Percentiles rank a stretch among this genome's conserved stretches.
Conservation (phyloP, 208 protist species). For the Wallacemonas sp. region DNA sequence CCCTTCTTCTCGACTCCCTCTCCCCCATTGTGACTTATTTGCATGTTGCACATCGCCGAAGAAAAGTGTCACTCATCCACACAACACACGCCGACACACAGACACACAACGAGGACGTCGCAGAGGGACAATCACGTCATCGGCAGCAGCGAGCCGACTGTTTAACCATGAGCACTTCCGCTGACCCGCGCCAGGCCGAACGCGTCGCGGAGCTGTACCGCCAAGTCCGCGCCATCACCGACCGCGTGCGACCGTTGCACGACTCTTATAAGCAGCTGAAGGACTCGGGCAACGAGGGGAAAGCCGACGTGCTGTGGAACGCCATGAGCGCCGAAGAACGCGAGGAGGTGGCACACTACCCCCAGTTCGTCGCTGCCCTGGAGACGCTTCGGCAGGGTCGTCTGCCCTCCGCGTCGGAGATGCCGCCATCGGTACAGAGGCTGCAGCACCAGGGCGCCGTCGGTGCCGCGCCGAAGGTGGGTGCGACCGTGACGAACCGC, state of each 20-base stretch:
- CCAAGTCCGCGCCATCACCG: constrained; percentile 4
- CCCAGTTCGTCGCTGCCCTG: constrained; percentile 21
- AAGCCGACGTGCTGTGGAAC: background rate
- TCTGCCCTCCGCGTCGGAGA: constrained; percentile 9
- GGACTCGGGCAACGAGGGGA: background rate
- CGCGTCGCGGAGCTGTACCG: constrained; percentile 14
- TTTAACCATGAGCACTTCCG: background rate
- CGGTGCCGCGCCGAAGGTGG: background rate
- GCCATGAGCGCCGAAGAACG: constrained; percentile 21
- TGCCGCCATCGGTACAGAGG: background rate
- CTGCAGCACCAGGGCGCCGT: background rate
- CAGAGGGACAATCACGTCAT: too few species aligned
- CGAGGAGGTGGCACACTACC: constrained; percentile 16
- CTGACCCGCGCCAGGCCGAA: constrained; percentile 4
- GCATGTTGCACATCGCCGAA: too few species aligned
- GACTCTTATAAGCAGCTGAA: constrained; percentile 1
- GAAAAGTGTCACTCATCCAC: too few species aligned
- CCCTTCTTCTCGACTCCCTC: too few species aligned
- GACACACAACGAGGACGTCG: too few species aligned
- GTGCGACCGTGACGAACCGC: background rate
- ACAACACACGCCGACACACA: background rate
- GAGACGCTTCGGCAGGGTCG: constrained; percentile 20
- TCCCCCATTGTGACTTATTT: too few species aligned
- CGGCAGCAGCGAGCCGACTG: too few species aligned
- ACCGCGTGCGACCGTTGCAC: constrained; percentile 12